Base-by-base conservation (phyloP, 371 early-diverging fungal species). In the Mortierella sp. region DNA sequence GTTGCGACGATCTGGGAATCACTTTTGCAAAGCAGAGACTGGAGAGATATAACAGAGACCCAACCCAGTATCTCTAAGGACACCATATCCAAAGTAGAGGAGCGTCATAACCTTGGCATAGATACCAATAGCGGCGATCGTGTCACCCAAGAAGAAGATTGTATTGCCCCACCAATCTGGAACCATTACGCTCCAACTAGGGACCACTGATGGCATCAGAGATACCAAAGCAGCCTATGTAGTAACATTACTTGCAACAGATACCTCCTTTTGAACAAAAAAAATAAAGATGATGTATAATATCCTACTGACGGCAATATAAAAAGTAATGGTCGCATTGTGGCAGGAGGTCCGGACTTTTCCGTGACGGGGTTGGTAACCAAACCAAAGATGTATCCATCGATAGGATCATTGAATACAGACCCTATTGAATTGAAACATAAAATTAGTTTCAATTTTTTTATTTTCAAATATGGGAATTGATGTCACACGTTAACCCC, bases 201-300 rank as follows among this genome's bases (percentile, higher is more conserved):
- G 92, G 92, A 0, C 93, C 93, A 53, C 88, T 88, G 22, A 89
- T 28, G n/a, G 93, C 92, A 33, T 89, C 88, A 2, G 89, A 87
- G 32, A 88, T 65, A 32, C 93, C 93, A 62, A 92, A 88, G 65
- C 90, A 86, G 3, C 90, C 79, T 79, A 58, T 38, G 40, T 63
- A 24, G 21, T 9, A 7, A 13, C 28, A 28, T 28, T 28, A 28
- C 28, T 28, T 28, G 28, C 2, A 28, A 28, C 1, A 28, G 28
- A 28, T 28, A 28, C 28, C 28, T 28, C 28, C 28, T 28, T 28
- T 28, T 2, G 28, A 28, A 28, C 28, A 28, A 28, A 28, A 28
- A 28, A 28, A 28, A 28, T 2, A 28, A 28, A 28, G 28, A 28
- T 28, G 28, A 28, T 28, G 28, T 28, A 22, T 7, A 32, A 16